These are phyloP conservation scores for Cladosporium velox DNA, from an alignment of 2,329 filamentous ascomycete genomes.

Conservation along the genomic window DNA sequence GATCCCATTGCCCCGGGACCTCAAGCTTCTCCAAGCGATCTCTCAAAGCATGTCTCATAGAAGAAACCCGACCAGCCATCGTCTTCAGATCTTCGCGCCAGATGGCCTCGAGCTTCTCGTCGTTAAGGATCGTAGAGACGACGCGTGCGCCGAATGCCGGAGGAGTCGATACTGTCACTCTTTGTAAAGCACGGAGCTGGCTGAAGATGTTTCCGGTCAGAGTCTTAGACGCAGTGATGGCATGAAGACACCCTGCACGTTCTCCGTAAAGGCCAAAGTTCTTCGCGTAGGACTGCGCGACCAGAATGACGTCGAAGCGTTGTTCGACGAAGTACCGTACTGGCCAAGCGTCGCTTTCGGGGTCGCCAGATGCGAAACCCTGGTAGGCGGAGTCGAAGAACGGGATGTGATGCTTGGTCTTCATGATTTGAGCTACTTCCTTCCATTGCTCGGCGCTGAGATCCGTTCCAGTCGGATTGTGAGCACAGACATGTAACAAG, in stretches of 20 bases:
- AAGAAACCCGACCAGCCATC: constrained; percentile 88
- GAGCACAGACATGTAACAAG: constrained; percentile 90
- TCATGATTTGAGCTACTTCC: constrained; percentile 77
- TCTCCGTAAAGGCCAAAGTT: constrained; percentile 81
- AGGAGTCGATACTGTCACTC: constrained; percentile 91
- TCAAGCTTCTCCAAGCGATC: constrained; percentile 74
- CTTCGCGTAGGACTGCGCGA: constrained; percentile 51
- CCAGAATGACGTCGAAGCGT: constrained; percentile 62
- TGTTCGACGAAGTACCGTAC: constrained; percentile 94
- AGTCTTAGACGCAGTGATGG: constrained; percentile 61
- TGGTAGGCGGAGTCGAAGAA: constrained; percentile 99
- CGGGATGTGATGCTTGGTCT: constrained; percentile 80
- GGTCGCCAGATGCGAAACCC: constrained; percentile 90
- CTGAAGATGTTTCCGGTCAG: constrained; percentile 68
- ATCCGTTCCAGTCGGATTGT: constrained; percentile 97
- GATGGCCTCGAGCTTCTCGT: constrained; percentile 71
- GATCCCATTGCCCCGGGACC: constrained; percentile 86
- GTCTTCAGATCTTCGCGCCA: constrained; percentile 86
- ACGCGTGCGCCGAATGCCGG: constrained; percentile 87
- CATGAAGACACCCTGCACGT: constrained; percentile 89
- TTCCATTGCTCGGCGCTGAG: constrained; percentile 93
- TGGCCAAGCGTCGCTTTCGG: constrained; percentile 80
- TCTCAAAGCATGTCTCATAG: constrained; percentile 76
- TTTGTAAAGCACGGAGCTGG: constrained; percentile 85
- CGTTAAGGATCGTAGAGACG: constrained; percentile 76